These are phyloP conservation scores for Acarospora socialis DNA, from an alignment of 2,329 filamentous ascomycete genomes.

Conservation along the genomic window DNA sequence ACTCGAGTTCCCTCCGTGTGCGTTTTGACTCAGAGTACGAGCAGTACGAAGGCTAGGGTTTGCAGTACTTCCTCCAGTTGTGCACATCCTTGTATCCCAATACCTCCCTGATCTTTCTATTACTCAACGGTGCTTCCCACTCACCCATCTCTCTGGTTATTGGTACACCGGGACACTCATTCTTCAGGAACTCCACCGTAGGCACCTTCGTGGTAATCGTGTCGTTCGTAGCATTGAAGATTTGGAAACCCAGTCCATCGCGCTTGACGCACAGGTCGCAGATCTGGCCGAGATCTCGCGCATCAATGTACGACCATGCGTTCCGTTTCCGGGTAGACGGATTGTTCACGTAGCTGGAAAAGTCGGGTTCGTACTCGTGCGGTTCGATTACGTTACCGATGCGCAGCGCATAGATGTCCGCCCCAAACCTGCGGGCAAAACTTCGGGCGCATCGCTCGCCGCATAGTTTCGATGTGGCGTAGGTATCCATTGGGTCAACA, in stretches of 20 bases:
- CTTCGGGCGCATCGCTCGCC: slow-evolving; percentile 43
- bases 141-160: slow-evolving; percentile 43
- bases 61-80: slow-evolving; percentile 41
- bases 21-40: too few species aligned
- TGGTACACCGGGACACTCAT: slow-evolving; percentile 34
- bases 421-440: slow-evolving; percentile 41
- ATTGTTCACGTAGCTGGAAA: slow-evolving; percentile 36
- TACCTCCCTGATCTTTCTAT: slow-evolving; percentile 44
- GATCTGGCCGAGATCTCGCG: slow-evolving; percentile 47
- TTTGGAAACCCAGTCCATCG: slow-evolving; percentile 44
- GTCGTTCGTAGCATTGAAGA: slow-evolving; percentile 52
- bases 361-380: slow-evolving; percentile 43
- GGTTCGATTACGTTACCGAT: slow-evolving; percentile 50
- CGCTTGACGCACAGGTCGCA: slow-evolving; percentile 40
- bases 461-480: slow-evolving; percentile 46
- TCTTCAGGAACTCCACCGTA: slow-evolving; percentile 38
- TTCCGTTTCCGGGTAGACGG: slow-evolving; percentile 41
- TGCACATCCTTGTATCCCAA: slow-evolving; percentile 46
- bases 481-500: slow-evolving; percentile 46
- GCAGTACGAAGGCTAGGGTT: too few species aligned
- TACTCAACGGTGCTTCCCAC: slow-evolving; percentile 46
- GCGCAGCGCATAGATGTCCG: slow-evolving; percentile 46
- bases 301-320: slow-evolving; percentile 51
- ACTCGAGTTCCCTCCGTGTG: too few species aligned
- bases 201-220: slow-evolving; percentile 41